Conservation (phyloP, 305 asterid genomes). For the Fraxinus velutina region DNA sequence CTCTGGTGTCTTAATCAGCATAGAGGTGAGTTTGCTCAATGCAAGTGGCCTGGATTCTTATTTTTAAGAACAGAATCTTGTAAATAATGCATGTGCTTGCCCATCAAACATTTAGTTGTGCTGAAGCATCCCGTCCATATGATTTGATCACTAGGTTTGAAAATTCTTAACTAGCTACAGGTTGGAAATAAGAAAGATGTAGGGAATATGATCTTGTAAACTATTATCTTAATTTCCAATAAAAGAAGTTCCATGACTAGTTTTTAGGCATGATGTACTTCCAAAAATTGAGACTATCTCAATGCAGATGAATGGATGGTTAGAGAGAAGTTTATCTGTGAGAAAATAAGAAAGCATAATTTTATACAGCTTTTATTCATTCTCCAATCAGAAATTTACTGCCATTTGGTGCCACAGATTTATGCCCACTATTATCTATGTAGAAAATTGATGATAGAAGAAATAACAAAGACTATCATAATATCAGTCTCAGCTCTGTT, state of each 20-base stretch:
- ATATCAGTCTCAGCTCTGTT: background rate
- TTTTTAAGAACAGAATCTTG: background rate
- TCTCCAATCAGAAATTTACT: background rate
- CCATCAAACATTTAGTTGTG: background rate
- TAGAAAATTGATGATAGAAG: background rate
- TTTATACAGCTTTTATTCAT: background rate
- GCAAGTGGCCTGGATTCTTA: conserved; percentile 3
- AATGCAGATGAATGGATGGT: background rate
- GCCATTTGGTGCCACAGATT: background rate
- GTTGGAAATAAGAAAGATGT: background rate
- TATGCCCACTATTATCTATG: background rate
- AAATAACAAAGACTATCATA: background rate
- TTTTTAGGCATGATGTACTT: background rate
- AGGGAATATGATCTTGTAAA: background rate
- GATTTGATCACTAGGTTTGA: background rate
- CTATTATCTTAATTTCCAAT: background rate
- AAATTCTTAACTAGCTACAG: background rate
- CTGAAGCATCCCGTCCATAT: background rate
- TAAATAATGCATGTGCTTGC: background rate
- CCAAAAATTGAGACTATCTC: background rate
- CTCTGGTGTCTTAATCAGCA: conserved; percentile 69
- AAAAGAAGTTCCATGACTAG: background rate
- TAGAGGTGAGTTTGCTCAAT: conserved; percentile 57
- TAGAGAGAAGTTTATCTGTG: background rate
- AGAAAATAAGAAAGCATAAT: background rate